Conservation (phyloP, 768 basidiomycete species). For the Amanita pseudoporphyria region DNA sequence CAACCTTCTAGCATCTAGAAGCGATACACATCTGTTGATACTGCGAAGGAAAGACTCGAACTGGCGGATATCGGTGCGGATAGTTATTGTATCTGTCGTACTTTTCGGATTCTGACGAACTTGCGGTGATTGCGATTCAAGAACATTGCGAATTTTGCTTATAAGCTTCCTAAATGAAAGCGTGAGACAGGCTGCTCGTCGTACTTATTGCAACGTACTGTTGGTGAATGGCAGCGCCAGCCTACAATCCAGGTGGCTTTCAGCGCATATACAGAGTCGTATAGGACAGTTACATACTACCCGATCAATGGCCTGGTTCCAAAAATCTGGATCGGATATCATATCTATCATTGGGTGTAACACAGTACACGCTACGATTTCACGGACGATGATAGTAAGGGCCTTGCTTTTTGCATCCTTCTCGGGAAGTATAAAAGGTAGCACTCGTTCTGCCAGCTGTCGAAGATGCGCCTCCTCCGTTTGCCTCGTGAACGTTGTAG, state of each 20-base stretch:
- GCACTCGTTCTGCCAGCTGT: constrained; percentile 54
- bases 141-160: constrained; percentile 75
- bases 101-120: constrained; percentile 33
- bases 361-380: constrained; percentile 75
- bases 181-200: not conserved
- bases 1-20: constrained; percentile 81
- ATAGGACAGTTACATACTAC: constrained; percentile 45
- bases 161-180: constrained; percentile 61
- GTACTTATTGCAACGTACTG: constrained; percentile 22
- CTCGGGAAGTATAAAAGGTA: constrained; percentile 68
- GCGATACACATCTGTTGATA: constrained; percentile 70
- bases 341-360: constrained; percentile 87
- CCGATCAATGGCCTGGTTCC: constrained; percentile 90
- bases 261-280: not conserved
- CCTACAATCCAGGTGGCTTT: constrained; percentile 19
- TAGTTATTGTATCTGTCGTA: constrained; percentile 66
- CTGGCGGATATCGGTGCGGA: constrained; percentile 69
- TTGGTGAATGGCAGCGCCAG: constrained; percentile 43
- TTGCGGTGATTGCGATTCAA: constrained; percentile 70
- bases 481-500: constrained; percentile 82
- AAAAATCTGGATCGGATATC: constrained; percentile 93
- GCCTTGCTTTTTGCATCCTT: constrained; percentile 64
- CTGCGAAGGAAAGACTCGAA: constrained; percentile 90
- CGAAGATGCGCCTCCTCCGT: constrained; percentile 83
- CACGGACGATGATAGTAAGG: constrained; percentile 65